phyloP scores from a whole-genome alignment of 1,139 yeast genomes.

The Yamadazyma atlantica region DNA sequence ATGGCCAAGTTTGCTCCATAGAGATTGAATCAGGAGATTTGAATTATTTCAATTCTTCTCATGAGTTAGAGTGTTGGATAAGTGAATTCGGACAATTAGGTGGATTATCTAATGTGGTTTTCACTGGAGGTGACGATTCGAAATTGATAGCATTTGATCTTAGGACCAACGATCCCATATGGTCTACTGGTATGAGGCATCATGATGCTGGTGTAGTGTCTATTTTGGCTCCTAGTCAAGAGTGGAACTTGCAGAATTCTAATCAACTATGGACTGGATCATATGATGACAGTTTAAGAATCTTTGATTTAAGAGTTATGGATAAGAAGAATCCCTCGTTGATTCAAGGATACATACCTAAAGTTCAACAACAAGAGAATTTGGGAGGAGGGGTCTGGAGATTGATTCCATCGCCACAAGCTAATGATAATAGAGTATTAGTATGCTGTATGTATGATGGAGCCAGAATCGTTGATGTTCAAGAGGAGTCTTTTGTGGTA shows the following conservation, averaged over 20 bases:
- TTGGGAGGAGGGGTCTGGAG: constrained; percentile 97
- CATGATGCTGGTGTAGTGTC: constrained; percentile 92
- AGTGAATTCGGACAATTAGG: constrained; percentile 67
- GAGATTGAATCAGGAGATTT: constrained; percentile 21
- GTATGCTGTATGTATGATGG: constrained; percentile 97
- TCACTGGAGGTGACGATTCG: constrained; percentile 92
- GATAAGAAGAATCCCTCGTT: constrained; percentile 36
- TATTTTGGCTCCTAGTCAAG: constrained; percentile 50
- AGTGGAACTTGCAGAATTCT: constrained; percentile 43
- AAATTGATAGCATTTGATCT: constrained; percentile 73
- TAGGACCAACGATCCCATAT: constrained; percentile 48
- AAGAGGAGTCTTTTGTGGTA: constrained; percentile 40
- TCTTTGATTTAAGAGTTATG: constrained; percentile 67
- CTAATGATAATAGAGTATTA: constrained; percentile 48
- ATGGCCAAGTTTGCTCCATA: constrained; percentile 48
- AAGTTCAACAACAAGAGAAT: constrained; percentile 39
- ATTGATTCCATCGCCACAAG: constrained; percentile 59
- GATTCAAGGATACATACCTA: constrained; percentile 51
- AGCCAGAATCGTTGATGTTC: constrained; percentile 59
- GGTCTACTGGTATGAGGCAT: constrained; percentile 53
- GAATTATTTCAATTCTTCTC: constrained; percentile 32
- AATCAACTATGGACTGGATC: constrained; percentile 83
- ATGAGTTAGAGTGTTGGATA: constrained; percentile 87
- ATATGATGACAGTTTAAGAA: constrained; percentile 77
- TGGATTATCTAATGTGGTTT: constrained; percentile 56